A percentile compares a stretch with the other conserved stretches of the same genome.
Evolutionary conservation across 352 stramenopile genomes (phyloP).

Genomic region (Bremia lactucae): DNA sequence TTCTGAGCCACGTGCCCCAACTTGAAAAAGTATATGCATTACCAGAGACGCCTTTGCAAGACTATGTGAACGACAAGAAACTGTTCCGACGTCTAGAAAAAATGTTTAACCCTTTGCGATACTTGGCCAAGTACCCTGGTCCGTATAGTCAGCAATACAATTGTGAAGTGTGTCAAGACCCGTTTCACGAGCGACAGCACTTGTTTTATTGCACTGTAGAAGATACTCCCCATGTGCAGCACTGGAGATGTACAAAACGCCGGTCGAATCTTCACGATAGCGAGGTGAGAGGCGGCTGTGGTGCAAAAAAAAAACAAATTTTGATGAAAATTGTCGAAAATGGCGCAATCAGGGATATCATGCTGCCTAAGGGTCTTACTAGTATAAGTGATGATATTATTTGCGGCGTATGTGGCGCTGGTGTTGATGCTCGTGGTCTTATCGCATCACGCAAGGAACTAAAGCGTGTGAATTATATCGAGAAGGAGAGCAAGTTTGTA

Average conservation of each 20-base stretch:
- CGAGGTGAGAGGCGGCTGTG: slow-evolving; percentile 8
- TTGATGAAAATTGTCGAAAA: slow-evolving; percentile 40
- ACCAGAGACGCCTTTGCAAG: slow-evolving; percentile 7
- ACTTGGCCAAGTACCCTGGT: slow-evolving; percentile 43
- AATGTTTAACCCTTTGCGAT: slow-evolving; percentile 41
- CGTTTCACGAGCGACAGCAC: slow-evolving; percentile 66
- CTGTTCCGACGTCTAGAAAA: slow-evolving; percentile 40
- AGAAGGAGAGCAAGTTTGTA: slow-evolving; percentile 50
- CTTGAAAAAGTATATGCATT: slow-evolving; percentile 44
- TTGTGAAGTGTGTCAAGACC: slow-evolving; percentile 58
- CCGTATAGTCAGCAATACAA: slow-evolving; percentile 42
- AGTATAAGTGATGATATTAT: slow-evolving; percentile 42
- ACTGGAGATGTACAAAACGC: slow-evolving; percentile 74
- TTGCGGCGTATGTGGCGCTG: slow-evolving; percentile 41
- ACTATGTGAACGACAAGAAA: slow-evolving; percentile 37
- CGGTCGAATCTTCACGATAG: slow-evolving; percentile 24
- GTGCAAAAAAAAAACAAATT: slow-evolving; percentile 49
- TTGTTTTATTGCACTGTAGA: slow-evolving; percentile 53
- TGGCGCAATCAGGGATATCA: slow-evolving; percentile 44
- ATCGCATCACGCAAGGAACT: slow-evolving; percentile 43
- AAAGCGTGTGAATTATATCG: slow-evolving; percentile 38
- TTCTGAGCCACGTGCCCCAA: slow-evolving; percentile 55
- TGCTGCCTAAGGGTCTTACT: slow-evolving; percentile 37
- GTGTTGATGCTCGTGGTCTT: slow-evolving; percentile 43
- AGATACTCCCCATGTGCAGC: slow-evolving; percentile 39